Evolutionary conservation across 306 rosid genomes (phyloP), one percentile per base, ranked within the genome.

Genomic region (Lathyrus oleraceus): DNA sequence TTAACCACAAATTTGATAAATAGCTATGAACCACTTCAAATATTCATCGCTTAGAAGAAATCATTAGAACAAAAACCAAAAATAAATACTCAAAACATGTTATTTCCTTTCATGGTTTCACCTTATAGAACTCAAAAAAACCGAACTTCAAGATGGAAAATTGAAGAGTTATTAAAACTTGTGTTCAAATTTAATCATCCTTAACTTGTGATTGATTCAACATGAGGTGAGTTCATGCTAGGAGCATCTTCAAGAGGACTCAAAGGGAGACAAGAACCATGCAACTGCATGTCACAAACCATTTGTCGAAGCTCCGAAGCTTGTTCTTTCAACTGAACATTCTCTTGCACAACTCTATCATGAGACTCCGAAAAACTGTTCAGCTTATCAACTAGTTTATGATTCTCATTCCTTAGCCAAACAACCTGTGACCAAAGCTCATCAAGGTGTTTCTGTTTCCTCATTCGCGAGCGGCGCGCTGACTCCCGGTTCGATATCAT

Each of bases 401-500:
- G 95, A 16, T 94, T 94, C 85, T 95, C 96, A 75, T 85, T 89
- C 64, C 96, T 79, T 0, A 91, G 89, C 96, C 99, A 95, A 23
- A 89, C 82, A 3, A 91, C 95, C 78, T 91, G 97, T 12, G 97
- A 91, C 96, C 99, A 95, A 1, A 95, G 88, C 78, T 91, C 99
- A 67, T 95, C 99, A 62, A 95, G 88, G 76, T 95, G 99, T 42
- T 85, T 88, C 80, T 95, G 99, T 84, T 91, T 95, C 67, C 99
- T 85, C 97, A 91, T 95, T 23, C 99, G 87, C 0, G 99, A 95
- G 11, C 99, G 71, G n/a, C 99, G 92, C 0, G 99, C 99, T 0
- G 99, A 95, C 15, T 95, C 99, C 9, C 99, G 80, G 78, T 95
- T 95, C 0, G 99, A 95, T 81, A 95, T 89, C 97, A 89, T 95